Base-by-base conservation (phyloP, 768 basidiomycete genomes). In the Russula griseocarnosa region DNA sequence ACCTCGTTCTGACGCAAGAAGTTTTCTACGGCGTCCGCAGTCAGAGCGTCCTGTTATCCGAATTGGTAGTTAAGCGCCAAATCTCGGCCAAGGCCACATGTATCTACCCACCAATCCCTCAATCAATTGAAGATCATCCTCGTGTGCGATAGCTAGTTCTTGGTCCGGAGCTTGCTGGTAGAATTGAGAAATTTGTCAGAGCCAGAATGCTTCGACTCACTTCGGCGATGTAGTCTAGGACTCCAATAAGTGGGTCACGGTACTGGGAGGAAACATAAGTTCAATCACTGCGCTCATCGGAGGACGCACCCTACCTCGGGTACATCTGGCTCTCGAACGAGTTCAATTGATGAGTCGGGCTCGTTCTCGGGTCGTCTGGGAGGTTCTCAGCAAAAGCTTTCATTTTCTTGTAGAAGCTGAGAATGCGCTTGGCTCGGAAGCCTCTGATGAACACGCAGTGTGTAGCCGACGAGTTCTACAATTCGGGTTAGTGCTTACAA, bases 401-500 rank as follows among this genome's bases (percentile, higher is more conserved):
- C 42, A 61, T 44, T 52, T 44, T 66, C 28, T 57, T 66, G 54
- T 34, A 60, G 28, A 66, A 54, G 16, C 3, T 36, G 26, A 60
- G 55, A 46, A 56, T 66, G 18, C 58, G 64, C 38, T 66, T 67
- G 18, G 62, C 60, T 8, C 58, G 66, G 38, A 60, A 67, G 13
- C 66, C 66, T 18, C 66, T 66, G 26, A 67, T 61, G 46, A 67
- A 67, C 0, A 67, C 53, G 26, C 66, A 67, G 10, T 67, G 66
- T 20, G 42, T 38, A 28, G 20, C 24, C 5, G 0, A 5, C 10
- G 38, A 4, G 32, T 65, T 65, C 62, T 60, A 58, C 20, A 20
- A 22, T 22, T 40, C 26, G 13, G n/a, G 30, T 61, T 26, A 44
- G 30, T 30, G 34, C 30, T 22, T 42, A 42, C 36, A 36, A 20